phyloP scores from a whole-genome alignment of 495 filamentous ascomycete genomes.

The Aspergillus biplanus region DNA sequence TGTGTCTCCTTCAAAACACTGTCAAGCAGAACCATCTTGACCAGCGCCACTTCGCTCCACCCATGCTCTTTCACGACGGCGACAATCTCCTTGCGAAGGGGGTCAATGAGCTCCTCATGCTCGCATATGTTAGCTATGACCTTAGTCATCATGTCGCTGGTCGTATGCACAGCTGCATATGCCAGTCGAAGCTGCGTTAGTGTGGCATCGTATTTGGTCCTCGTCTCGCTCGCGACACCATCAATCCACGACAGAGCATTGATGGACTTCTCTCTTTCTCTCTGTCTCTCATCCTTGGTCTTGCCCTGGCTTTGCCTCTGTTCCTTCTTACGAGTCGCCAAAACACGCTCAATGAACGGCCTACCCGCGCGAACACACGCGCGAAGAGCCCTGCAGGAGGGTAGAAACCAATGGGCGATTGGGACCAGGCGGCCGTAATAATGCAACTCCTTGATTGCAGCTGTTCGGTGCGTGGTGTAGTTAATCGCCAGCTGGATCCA shows the following conservation, averaged over 20 bases:
- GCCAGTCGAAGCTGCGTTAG: slow-evolving; percentile 8
- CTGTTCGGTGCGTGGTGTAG: slow-evolving; percentile 44
- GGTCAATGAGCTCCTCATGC: slow-evolving; percentile 12
- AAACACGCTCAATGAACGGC: slow-evolving; percentile 16
- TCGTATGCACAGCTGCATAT: slow-evolving; percentile 18
- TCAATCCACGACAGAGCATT: slow-evolving; percentile 12
- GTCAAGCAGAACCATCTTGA: slow-evolving; percentile 21
- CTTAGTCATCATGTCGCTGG: slow-evolving; percentile 14
- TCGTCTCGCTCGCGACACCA: not conserved
- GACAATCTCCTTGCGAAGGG: slow-evolving; percentile 13
- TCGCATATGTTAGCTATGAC: slow-evolving; percentile 7
- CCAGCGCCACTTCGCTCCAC: slow-evolving; percentile 2
- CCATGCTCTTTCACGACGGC: slow-evolving; percentile 7
- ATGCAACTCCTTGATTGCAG: slow-evolving; percentile 34
- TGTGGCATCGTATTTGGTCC: slow-evolving; percentile 10
- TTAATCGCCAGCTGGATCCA: slow-evolving; percentile 43
- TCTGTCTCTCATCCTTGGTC: not conserved
- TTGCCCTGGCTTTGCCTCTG: not conserved
- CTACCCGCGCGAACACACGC: slow-evolving; percentile 12
- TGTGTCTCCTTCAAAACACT: slow-evolving; percentile 25
- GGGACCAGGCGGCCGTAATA: slow-evolving; percentile 42
- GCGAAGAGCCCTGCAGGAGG: slow-evolving; percentile 10
- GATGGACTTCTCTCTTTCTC: not conserved
- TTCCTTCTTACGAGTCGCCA: slow-evolving; percentile 20
- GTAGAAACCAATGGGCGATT: slow-evolving; percentile 19